Conservation (phyloP, 2,329 filamentous ascomycete genomes). For the Aureobasidium mangrovei region DNA sequence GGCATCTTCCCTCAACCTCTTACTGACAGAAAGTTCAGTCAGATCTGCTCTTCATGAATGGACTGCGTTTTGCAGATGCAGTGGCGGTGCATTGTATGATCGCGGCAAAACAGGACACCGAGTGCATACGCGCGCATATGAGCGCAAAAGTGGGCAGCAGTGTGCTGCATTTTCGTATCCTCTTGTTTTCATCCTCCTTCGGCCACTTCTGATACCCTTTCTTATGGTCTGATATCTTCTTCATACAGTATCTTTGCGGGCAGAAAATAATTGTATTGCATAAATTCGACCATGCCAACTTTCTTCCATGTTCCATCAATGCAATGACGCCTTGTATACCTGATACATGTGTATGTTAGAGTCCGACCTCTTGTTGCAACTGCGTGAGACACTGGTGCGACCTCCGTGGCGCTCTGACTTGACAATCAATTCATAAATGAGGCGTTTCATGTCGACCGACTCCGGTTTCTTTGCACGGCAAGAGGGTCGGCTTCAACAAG, state of each 20-base stretch:
- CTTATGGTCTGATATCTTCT: not conserved
- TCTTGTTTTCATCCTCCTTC: not conserved
- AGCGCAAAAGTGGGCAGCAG: not conserved
- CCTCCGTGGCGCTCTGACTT: no score
- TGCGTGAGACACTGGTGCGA: no score
- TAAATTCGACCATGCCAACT: not conserved
- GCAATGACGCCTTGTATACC: not conserved
- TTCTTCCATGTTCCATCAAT: not conserved
- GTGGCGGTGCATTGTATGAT: not conserved
- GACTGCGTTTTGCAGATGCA: conserved; percentile 4
- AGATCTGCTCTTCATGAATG: conserved; percentile 21
- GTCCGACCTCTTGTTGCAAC: no score
- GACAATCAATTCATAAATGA: no score
- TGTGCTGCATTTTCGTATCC: not conserved
- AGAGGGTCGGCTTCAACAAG: no score
- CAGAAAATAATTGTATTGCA: conserved; percentile 13
- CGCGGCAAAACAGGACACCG: not conserved
- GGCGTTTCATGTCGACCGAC: no score
- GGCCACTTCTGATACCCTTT: conserved; percentile 3
- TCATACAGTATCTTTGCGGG: conserved; percentile 6
- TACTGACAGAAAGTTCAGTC: conserved; percentile 20
- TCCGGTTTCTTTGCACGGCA: no score
- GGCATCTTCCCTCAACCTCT: conserved; percentile 44
- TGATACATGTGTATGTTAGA: not conserved
- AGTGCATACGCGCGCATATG: not conserved